Conservation (phyloP, 2,329 filamentous ascomycete genomes). For the Bipolaris oryzae region DNA sequence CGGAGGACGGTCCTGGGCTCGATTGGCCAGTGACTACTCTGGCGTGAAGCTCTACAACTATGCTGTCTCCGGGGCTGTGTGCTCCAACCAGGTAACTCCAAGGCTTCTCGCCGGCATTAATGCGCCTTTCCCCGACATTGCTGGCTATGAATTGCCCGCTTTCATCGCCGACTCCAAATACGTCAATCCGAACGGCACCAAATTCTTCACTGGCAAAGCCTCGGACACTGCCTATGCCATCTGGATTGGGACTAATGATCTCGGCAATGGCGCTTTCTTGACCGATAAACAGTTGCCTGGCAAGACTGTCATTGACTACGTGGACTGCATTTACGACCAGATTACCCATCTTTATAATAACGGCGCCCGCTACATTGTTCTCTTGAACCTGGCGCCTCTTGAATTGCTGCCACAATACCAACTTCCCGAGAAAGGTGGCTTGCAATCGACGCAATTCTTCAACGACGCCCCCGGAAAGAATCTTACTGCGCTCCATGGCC, state of each 20-base stretch:
- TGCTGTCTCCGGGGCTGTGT: slow-evolving; percentile 74
- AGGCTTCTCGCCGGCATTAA: slow-evolving; percentile 60
- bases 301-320: slow-evolving; percentile 68
- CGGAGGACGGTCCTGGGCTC: slow-evolving; percentile 72
- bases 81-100: slow-evolving; percentile 70
- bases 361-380: slow-evolving; percentile 72
- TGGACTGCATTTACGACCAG: slow-evolving; percentile 69
- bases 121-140: slow-evolving; percentile 63
- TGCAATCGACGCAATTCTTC: slow-evolving; percentile 55
- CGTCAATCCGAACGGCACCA: slow-evolving; percentile 43
- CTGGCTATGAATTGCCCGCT: slow-evolving; percentile 55
- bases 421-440: slow-evolving; percentile 53
- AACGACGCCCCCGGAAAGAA: slow-evolving; percentile 55
- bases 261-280: slow-evolving; percentile 70
- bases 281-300: slow-evolving; percentile 65
- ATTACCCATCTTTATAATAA: slow-evolving; percentile 68
- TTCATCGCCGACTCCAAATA: slow-evolving; percentile 54
- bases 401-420: slow-evolving; percentile 72
- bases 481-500: slow-evolving; percentile 56
- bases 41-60: slow-evolving; percentile 67
- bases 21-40: slow-evolving; percentile 67
- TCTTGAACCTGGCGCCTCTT: slow-evolving; percentile 72
- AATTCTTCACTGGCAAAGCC: slow-evolving; percentile 54
- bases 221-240: slow-evolving; percentile 73
- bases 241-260: slow-evolving; percentile 83